A percentile compares a stretch with the other conserved stretches of the same genome.
phyloP scores from a whole-genome alignment of 1,139 yeast genomes.

The Yamadazyma friedrichii region DNA sequence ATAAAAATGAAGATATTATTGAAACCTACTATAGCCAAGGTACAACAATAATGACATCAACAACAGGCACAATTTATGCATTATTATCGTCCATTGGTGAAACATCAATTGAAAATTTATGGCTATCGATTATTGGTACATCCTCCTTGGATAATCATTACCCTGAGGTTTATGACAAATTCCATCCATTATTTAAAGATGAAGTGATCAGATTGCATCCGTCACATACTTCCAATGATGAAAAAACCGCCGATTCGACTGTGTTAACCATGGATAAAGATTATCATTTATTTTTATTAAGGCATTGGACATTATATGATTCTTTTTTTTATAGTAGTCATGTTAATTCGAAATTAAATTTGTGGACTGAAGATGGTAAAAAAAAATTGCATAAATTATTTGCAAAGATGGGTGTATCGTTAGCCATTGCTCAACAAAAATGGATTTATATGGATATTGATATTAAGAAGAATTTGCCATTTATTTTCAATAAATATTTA shows the following conservation, averaged over 20 bases:
- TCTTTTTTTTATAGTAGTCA: conserved; percentile 87
- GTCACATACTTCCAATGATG: conserved; percentile 17
- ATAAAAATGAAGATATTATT: conserved; percentile 59
- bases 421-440: conserved; percentile 83
- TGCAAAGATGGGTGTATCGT: conserved; percentile 94
- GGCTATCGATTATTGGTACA: conserved; percentile 90
- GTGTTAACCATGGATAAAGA: conserved; percentile 73
- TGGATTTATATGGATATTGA: conserved; percentile 90
- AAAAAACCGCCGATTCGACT: conserved; percentile 63
- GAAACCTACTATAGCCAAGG: conserved; percentile 83
- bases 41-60: conserved; percentile 70
- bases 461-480: conserved; percentile 70
- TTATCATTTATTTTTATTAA: conserved; percentile 77
- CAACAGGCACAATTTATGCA: conserved; percentile 78
- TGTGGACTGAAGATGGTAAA: conserved; percentile 93
- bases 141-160: conserved; percentile 74
- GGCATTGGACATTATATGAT: conserved; percentile 94
- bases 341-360: conserved; percentile 79
- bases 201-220: conserved; percentile 75
- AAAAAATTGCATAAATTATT: conserved; percentile 84
- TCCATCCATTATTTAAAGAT: conserved; percentile 74
- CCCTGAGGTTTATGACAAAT: conserved; percentile 72
- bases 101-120: conserved; percentile 58
- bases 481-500: conserved; percentile 67
- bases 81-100: conserved; percentile 71